Evolutionary conservation across 441 rosid genomes (phyloP), one percentile per base, ranked within the genome.

Genomic region (Omphalea diandra): DNA sequence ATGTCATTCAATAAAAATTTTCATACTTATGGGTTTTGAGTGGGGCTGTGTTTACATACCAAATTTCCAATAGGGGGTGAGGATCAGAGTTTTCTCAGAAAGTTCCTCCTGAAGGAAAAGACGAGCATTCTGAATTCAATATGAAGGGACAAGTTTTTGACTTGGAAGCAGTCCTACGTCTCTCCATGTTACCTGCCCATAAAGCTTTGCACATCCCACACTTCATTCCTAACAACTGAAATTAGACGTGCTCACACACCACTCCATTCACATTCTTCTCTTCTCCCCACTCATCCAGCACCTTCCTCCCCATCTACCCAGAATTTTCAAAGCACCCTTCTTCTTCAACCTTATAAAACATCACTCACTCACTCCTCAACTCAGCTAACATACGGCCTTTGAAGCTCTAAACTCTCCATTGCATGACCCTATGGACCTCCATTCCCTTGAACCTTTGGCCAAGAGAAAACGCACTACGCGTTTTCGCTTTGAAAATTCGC

Each of bases 381-480:
- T 4, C 1, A 3, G 9, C 10, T 4, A 47, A 41, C 80, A 70
- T 72, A 84, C 83, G 89, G 85, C 88, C 62, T 86, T 87, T 4
- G 84, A 85, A 73, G 78, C 86, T 64, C 82, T 85, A 66, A 77
- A 77, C 72, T 85, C 91, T 18, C 88, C 85, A 49, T 50, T 5
- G 71, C 85, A 50, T 49, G 73, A 65, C 55, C 71, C 78, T 29
- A 32, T 77, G 4, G 81, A 86, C 12, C 62, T 62, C 3, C 79
- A 75, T 33, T 75, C 70, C 38, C 58, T 41, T 0, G 82, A 77
- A n/a, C 57, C 84, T 26, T 72, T 76, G 78, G 60, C 76, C 49
- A 78, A 74, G 18, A 67, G 81, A 4, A 74, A 67, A 65, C 76
- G 80, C 38, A 76, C 83, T 0, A 88, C 82, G 38, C 85, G 90